Evolutionary conservation across 495 filamentous ascomycete genomes (phyloP).

Genomic region (Hypoxylon fragiforme): DNA sequence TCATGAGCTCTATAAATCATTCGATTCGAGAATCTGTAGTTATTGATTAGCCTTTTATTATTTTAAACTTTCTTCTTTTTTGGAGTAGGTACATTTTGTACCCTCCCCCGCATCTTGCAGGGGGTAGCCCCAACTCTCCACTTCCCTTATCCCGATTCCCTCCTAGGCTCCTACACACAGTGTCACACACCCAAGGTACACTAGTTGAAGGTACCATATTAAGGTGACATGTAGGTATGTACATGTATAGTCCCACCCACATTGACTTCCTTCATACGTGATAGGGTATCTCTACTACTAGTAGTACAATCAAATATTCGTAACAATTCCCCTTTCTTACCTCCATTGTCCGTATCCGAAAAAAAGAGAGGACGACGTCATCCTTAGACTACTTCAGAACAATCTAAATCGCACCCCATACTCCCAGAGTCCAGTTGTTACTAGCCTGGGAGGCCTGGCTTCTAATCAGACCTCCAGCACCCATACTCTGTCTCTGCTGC

Average conservation of each 20-base stretch:
- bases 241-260: no score
- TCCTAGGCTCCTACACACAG: neutral
- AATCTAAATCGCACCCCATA: slow-evolving; percentile 61
- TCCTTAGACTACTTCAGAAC: no score
- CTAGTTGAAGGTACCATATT: no score
- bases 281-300: slow-evolving; percentile 33
- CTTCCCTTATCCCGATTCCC: neutral
- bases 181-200: neutral
- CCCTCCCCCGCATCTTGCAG: slow-evolving; percentile 26
- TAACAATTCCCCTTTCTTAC: neutral
- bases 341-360: no score
- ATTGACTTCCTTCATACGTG: slow-evolving; percentile 1
- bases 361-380: no score
- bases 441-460: slow-evolving; percentile 58
- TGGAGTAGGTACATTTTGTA: slow-evolving; percentile 20
- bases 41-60: slow-evolving; percentile 18
- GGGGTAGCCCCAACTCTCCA: slow-evolving; percentile 20
- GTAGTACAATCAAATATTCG: slow-evolving; percentile 19
- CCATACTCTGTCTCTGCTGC: slow-evolving; percentile 62
- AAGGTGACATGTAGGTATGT: no score
- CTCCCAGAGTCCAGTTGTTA: slow-evolving; percentile 76
- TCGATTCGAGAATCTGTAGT: no score
- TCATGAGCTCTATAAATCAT: neutral
- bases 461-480: slow-evolving; percentile 57
- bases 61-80: neutral